A percentile compares a stretch with the other conserved stretches of the same genome.
Conservation (phyloP, 169 alveolate species). For the Cryptosporidium canis region DNA sequence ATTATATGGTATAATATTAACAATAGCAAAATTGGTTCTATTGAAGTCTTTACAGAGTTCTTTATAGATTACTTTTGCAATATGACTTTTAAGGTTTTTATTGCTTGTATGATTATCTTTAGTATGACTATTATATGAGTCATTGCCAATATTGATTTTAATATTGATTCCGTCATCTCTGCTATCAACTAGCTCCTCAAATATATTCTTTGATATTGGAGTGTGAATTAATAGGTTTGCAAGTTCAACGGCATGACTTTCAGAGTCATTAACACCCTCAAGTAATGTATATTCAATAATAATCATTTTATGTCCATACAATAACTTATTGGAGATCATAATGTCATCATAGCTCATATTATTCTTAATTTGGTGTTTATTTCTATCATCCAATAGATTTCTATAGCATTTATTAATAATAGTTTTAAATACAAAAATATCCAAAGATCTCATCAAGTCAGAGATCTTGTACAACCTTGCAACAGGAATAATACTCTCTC, state of each 20-base stretch:
- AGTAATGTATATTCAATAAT: constrained; percentile 75
- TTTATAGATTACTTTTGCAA: not conserved
- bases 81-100: constrained; percentile 3
- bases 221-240: constrained; percentile 71
- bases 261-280: constrained; percentile 74
- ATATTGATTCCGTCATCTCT: not conserved
- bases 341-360: constrained; percentile 22
- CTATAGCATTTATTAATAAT: constrained; percentile 35
- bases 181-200: not conserved
- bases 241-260: constrained; percentile 72
- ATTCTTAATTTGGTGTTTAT: constrained; percentile 2
- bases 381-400: constrained; percentile 29
- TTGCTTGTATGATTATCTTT: not conserved
- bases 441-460: constrained; percentile 72
- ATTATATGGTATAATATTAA: constrained; percentile 61
- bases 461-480: constrained; percentile 67
- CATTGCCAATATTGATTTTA: not conserved
- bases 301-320: constrained; percentile 59
- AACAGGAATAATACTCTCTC: constrained; percentile 74
- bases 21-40: constrained; percentile 48
- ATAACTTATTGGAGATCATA: constrained; percentile 10
- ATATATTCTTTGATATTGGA: constrained; percentile 28
- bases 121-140: not conserved
- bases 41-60: constrained; percentile 24
- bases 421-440: constrained; percentile 43